Conservation (phyloP, 768 basidiomycete genomes). For the Kwoniella mangroviensis region DNA sequence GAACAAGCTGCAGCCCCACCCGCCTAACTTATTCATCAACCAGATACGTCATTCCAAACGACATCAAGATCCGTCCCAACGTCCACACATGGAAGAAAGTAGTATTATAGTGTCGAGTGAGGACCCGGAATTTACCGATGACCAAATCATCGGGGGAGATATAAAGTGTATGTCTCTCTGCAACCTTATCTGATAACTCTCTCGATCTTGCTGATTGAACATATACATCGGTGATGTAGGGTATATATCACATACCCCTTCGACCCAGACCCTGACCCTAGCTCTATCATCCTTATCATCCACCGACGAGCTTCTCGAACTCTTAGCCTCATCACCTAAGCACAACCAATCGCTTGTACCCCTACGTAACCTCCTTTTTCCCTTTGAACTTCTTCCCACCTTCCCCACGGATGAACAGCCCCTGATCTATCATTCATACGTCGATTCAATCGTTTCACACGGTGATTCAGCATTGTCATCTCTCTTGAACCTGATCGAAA, state of each 20-base stretch:
- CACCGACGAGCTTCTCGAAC: constrained; percentile 40
- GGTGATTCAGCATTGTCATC: constrained; percentile 36
- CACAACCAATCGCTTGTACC: constrained; percentile 26
- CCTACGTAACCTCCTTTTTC: constrained; percentile 41
- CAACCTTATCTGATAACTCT: not conserved
- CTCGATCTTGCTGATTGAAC: not conserved
- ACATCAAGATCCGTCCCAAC: not conserved
- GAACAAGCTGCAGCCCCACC: constrained; percentile 22
- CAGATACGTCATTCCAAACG: constrained; percentile 10
- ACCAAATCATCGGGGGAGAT: not conserved
- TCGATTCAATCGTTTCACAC: constrained; percentile 31
- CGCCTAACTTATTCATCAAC: not conserved
- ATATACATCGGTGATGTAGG: constrained; percentile 20
- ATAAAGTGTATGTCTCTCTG: constrained; percentile 19
- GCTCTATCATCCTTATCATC: constrained; percentile 43
- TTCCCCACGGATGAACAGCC: constrained; percentile 5
- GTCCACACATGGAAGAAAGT: constrained; percentile 7
- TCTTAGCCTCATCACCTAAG: constrained; percentile 32
- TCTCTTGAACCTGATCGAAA: constrained; percentile 37
- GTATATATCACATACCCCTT: constrained; percentile 52
- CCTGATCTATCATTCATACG: constrained; percentile 35
- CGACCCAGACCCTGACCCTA: constrained; percentile 47
- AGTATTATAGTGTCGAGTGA: constrained; percentile 25
- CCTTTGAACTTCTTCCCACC: constrained; percentile 17
- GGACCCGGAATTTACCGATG: constrained; percentile 9